These are phyloP conservation scores for Sclerotinia borealis DNA, from an alignment of 2,329 filamentous ascomycete genomes.

Conservation along the genomic window DNA sequence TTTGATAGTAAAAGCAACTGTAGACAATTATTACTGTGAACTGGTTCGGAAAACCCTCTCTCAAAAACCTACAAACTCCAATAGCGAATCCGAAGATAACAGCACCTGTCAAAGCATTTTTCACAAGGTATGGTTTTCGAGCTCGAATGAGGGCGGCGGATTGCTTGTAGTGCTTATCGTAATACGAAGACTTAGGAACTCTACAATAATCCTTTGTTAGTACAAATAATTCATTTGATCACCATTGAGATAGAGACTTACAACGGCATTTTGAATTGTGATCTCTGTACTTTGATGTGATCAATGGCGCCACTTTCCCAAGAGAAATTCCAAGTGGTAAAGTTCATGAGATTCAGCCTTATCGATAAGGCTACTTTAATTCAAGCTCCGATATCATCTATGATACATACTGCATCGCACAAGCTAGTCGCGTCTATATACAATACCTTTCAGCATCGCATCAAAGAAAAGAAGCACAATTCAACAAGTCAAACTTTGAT, in stretches of 20 bases:
- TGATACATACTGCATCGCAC: neutral
- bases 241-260: neutral
- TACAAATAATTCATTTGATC: neutral
- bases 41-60: neutral
- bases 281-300: neutral
- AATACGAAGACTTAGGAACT: conserved; percentile 74
- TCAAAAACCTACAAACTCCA: conserved; percentile 72
- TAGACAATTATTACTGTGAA: neutral
- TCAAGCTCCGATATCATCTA: too few relatives aligned
- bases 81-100: conserved; percentile 69
- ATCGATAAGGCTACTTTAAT: conserved; percentile 9
- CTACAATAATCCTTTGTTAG: conserved; percentile 31
- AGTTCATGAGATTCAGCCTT: conserved; percentile 4
- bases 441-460: neutral
- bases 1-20: conserved; percentile 67
- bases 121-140: conserved; percentile 83
- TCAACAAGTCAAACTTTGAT: neutral
- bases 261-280: conserved; percentile 7
- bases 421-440: conserved; percentile 2
- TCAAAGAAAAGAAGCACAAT: conserved; percentile 9
- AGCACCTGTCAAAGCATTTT: conserved; percentile 78
- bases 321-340: neutral
- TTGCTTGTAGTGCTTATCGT: conserved; percentile 80
- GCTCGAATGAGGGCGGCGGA: conserved; percentile 86
- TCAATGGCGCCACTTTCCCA: conserved; percentile 11